These are phyloP conservation scores for Allodekkera sacchari DNA, from an alignment of 805 yeast species.

Conservation along the genomic window DNA sequence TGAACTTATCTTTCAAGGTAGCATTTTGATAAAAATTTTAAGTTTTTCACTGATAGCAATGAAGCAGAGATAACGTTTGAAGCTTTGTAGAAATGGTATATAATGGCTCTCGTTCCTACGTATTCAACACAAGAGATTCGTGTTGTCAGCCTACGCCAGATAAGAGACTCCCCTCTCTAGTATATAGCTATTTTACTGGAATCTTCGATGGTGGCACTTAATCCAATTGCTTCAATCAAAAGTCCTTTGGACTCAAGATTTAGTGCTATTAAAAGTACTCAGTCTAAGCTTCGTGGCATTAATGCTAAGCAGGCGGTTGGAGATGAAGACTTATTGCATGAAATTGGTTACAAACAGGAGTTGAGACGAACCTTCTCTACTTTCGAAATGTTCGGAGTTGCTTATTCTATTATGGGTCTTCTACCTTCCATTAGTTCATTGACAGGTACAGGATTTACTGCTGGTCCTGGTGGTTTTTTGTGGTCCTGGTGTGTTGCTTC, in stretches of 20 bases:
- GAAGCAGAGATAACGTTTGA: no score
- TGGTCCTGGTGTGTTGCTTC: conserved; percentile 68
- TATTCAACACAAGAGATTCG: no score
- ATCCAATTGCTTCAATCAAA: conserved; percentile 24
- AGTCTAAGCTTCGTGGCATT: conserved; percentile 20
- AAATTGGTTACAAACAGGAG: conserved; percentile 64
- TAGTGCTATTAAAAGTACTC: conserved; percentile 13
- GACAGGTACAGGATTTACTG: conserved; percentile 42
- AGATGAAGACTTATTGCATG: conserved; percentile 33
- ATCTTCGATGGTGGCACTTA: conserved; percentile 14
- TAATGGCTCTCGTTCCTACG: no score
- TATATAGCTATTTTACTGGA: conserved; percentile 6
- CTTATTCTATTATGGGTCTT: conserved; percentile 64
- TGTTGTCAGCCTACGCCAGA: no score
- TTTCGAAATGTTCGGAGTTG: conserved; percentile 58
- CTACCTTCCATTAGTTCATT: conserved; percentile 56
- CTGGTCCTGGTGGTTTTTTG: conserved; percentile 53
- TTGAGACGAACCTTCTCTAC: conserved; percentile 50
- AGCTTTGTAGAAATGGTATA: no score
- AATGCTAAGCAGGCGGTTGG: conserved; percentile 18
- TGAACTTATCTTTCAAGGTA: no score
- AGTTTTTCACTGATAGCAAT: no score
- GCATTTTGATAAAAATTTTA: no score
- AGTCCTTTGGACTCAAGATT: conserved; percentile 12
- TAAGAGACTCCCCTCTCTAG: no score